Base-by-base conservation (phyloP, 345 rosid species). In the Eucalyptus curtisii region DNA sequence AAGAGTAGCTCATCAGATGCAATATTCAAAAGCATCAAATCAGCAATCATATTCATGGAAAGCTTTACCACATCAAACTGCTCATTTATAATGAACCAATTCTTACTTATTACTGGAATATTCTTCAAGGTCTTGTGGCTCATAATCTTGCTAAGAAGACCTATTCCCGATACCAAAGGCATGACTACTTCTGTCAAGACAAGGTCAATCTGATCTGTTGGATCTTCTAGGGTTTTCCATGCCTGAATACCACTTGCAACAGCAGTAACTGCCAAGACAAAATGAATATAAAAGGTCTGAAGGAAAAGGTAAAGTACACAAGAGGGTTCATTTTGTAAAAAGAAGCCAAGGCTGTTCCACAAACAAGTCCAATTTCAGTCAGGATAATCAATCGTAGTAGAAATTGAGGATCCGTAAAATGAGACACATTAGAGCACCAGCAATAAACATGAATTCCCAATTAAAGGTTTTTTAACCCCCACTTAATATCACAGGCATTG, bases 151-250 rank as follows among this genome's bases (percentile, higher is more conserved):
- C 87, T 89, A 86, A 97, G 90, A 40, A 97, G 97, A 88, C 93
- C 94, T 55, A 94, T 92, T 92, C 99, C 98, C n/a, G 97, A 93
- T 61, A 92, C 55, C 53, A 90, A 88, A 88, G 99, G 99, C 97
- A 97, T 94, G 89, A 88, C 93, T 68, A 96, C 98, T 94, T 97
- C 98, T 22, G 98, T 90, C 88, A 97, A 93, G 89, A 97, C 92
- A 80, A 97, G 91, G 89, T 97, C 98, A 30, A 95, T 89, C 85
- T 94, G 96, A 91, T 95, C 93, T 53, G 88, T 91, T 64, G 90
- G 90, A 57, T 96, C 96, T 93, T 93, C 96, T 42, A 97, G 94
- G 42, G 93, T 86, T 87, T 87, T 92, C 99, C 98, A 97, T 9
- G 98, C 99, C 92, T 92, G 95, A 88, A 95, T 86, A 76, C 93